Evolutionary conservation across 331 rosid genomes (phyloP).

Genomic region (Rhamnella rubrinervis): DNA sequence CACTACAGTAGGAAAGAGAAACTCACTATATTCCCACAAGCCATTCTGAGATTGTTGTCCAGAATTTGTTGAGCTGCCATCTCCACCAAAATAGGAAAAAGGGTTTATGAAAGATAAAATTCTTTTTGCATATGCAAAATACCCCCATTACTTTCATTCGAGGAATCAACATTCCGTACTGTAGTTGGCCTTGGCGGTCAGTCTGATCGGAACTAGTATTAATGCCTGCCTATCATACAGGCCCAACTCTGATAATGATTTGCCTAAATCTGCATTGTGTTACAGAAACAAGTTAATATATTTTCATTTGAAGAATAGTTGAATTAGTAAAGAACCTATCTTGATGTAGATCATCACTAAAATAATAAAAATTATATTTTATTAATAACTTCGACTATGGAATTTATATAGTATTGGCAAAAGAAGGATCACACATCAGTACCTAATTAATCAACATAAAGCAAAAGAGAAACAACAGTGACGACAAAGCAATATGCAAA

Average conservation of each 20-base stretch:
- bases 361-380: too few relatives aligned
- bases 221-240: conserved; percentile 52
- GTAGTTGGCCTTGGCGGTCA: conserved; percentile 21
- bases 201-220: conserved; percentile 41
- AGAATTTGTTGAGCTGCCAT: conserved; percentile 34
- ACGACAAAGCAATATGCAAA: neutral
- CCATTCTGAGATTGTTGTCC: conserved; percentile 33
- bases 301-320: too few relatives aligned
- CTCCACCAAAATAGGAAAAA: conserved; percentile 49
- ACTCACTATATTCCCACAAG: conserved; percentile 39
- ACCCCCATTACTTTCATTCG: conserved; percentile 41
- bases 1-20: conserved; percentile 7
- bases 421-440: neutral
- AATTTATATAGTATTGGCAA: neutral
- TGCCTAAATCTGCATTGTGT: conserved; percentile 36
- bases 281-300: neutral
- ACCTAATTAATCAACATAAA: neutral
- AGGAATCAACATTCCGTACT: conserved; percentile 19
- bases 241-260: conserved; percentile 50
- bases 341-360: too few relatives aligned
- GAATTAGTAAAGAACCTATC: too few relatives aligned
- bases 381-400: too few relatives aligned
- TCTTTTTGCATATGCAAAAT: conserved; percentile 34
- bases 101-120: conserved; percentile 51
- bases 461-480: neutral